Conservation (phyloP, 2,329 filamentous ascomycete genomes). For the Nemania diffusa region DNA sequence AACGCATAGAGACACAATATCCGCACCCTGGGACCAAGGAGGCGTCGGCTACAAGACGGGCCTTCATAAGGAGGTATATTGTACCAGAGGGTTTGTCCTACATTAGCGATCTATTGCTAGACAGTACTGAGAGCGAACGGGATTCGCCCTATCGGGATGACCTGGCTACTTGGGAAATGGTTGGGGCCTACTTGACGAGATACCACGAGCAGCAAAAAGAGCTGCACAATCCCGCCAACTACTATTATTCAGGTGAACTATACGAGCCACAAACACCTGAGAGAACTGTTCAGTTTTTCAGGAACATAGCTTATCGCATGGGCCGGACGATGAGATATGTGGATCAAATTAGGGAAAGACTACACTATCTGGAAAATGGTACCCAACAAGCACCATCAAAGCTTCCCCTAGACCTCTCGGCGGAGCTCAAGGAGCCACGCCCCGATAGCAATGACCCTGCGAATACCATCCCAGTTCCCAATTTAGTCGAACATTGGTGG, state of each 20-base stretch:
- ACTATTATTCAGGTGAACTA: conserved; percentile 12
- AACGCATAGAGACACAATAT: conserved; percentile 27
- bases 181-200: conserved; percentile 32
- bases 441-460: not conserved
- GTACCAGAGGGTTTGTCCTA: conserved; percentile 31
- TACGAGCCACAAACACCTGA: conserved; percentile 38
- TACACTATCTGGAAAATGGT: conserved; percentile 32
- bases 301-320: conserved; percentile 54
- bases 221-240: not conserved
- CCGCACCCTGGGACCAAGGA: not conserved
- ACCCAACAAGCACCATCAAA: not conserved
- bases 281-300: conserved; percentile 47
- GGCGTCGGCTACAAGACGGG: conserved; percentile 16
- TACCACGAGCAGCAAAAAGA: conserved; percentile 23
- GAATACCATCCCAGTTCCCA: not conserved
- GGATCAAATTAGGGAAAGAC: conserved; percentile 38
- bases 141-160: conserved; percentile 43
- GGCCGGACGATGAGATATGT: conserved; percentile 50
- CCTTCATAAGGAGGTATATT: conserved; percentile 31
- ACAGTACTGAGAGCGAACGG: conserved; percentile 31
- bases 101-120: not conserved
- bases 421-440: conserved; percentile 30
- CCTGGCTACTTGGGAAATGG: conserved; percentile 40
- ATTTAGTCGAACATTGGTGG: conserved; percentile 36
- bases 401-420: conserved; percentile 29